Evolutionary conservation across 768 basidiomycete species (phyloP).

Genomic region (Phylloporus scabripes): DNA sequence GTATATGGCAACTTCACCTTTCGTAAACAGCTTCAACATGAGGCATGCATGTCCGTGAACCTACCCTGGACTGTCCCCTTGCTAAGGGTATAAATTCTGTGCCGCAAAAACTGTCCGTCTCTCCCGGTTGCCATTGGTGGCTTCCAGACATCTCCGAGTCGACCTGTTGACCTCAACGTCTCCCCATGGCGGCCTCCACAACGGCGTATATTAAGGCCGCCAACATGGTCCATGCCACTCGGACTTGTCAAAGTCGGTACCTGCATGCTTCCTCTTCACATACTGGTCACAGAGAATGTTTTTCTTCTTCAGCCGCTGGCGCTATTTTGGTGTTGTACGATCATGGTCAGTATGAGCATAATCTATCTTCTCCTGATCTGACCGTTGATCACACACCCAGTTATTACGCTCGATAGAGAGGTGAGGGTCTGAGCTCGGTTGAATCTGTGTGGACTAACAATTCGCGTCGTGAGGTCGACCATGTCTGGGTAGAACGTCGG

Average conservation of each 20-base stretch:
- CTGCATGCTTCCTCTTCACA: neutral
- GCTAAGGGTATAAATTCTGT: constrained; percentile 1
- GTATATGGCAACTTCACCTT: neutral
- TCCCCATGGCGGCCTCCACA: constrained; percentile 1
- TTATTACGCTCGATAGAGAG: constrained; percentile 14
- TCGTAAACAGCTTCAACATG: neutral
- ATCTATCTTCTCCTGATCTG: neutral
- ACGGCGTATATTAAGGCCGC: neutral
- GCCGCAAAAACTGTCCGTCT: neutral
- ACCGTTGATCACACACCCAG: neutral
- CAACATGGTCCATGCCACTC: constrained; percentile 2
- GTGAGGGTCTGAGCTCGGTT: neutral
- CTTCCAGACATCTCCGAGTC: neutral
- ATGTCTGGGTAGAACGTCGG: constrained; percentile 18
- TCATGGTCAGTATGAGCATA: constrained; percentile 8
- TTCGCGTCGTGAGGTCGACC: constrained; percentile 5
- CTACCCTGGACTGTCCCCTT: neutral
- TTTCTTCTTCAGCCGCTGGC: constrained; percentile 4
- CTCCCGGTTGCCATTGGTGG: neutral
- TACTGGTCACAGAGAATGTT: neutral
- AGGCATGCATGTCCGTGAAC: neutral
- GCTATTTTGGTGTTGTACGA: constrained; percentile 15
- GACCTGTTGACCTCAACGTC: neutral
- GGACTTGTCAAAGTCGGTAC: constrained; percentile 10
- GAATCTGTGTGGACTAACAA: neutral